Percentiles rank a stretch among this genome's conserved stretches.
Conservation (phyloP, 2,329 filamentous ascomycete genomes). For the Aspergillus clavatus region DNA sequence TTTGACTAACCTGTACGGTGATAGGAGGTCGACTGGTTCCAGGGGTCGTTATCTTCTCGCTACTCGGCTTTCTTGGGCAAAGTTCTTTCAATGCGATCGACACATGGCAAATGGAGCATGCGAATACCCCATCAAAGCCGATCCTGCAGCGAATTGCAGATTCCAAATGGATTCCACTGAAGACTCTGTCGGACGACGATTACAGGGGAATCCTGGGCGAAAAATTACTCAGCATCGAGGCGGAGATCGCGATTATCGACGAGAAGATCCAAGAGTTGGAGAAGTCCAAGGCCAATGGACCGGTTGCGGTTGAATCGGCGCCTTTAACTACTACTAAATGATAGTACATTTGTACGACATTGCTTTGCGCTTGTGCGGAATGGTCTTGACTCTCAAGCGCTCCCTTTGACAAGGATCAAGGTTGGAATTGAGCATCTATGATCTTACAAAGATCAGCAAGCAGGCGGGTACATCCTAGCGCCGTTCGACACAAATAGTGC, state of each 20-base stretch:
- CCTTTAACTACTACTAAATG: neutral
- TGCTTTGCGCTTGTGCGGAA: neutral
- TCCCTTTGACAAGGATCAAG: no score
- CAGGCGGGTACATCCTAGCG: no score
- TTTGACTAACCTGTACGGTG: conserved; percentile 18
- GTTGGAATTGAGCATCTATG: no score
- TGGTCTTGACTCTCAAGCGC: no score
- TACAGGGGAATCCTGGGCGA: conserved; percentile 67
- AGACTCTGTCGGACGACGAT: conserved; percentile 64
- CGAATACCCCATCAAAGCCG: conserved; percentile 34
- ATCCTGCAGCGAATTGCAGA: conserved; percentile 50
- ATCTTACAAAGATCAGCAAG: no score
- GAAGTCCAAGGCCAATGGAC: conserved; percentile 16
- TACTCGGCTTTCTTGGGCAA: conserved; percentile 57
- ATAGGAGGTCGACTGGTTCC: conserved; percentile 56
- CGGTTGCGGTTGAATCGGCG: neutral
- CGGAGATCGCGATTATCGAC: conserved; percentile 72
- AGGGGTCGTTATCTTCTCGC: conserved; percentile 54
- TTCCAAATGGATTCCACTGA: conserved; percentile 68
- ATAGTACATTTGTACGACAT: neutral
- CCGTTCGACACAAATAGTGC: no score
- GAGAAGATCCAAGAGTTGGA: conserved; percentile 62
- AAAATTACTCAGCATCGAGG: conserved; percentile 66
- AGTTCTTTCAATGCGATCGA: conserved; percentile 51
- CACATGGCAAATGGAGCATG: conserved; percentile 39